Evolutionary conservation across 257 asterid species (phyloP).

Genomic region (Cinchona pubescens): DNA sequence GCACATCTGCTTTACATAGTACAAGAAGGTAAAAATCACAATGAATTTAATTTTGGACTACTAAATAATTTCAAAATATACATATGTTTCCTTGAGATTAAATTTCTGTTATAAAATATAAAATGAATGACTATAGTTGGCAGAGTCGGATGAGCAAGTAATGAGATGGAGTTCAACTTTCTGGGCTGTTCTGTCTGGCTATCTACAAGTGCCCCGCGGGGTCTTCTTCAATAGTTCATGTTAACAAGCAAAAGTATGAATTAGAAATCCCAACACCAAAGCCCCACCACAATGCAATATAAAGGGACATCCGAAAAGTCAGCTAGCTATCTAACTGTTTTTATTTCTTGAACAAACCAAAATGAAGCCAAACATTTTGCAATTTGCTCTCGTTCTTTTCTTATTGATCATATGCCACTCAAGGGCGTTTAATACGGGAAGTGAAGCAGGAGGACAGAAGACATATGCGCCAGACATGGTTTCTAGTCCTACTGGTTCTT

Average conservation of each 20-base stretch:
- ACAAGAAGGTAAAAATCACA: background rate
- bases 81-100: slow-evolving; percentile 19
- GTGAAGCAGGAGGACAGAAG: slow-evolving; percentile 16
- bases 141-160: slow-evolving; percentile 41
- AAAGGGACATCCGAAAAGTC: background rate
- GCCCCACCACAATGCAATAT: slow-evolving; percentile 20
- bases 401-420: slow-evolving; percentile 1
- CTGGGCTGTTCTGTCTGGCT: slow-evolving; percentile 5
- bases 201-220: slow-evolving; percentile 28
- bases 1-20: background rate
- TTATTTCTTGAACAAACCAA: background rate
- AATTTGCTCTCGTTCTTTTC: slow-evolving; percentile 2
- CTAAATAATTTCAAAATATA: slow-evolving; percentile 16
- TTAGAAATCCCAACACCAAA: slow-evolving; percentile 19
- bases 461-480: slow-evolving; percentile 7
- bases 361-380: slow-evolving; percentile 8
- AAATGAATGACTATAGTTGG: slow-evolving; percentile 20
- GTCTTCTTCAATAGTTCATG: slow-evolving; percentile 16
- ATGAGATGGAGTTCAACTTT: slow-evolving; percentile 29
- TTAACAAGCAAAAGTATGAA: slow-evolving; percentile 21
- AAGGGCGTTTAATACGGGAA: slow-evolving; percentile 5
- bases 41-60: background rate
- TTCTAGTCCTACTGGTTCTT: slow-evolving; percentile 9
- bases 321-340: background rate
- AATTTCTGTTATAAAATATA: slow-evolving; percentile 26